Conservation (phyloP, 345 rosid species). For the thale cress (Arabidopsis thaliana) region TAIR10.1 NC_003075.7:17169501-17170000, state of each 20-base stretch:
- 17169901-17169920: neutral
- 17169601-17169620: conserved; percentile 1
- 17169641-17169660: neutral
- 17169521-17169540: too few relatives aligned
- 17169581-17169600: neutral
- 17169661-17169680: conserved; percentile 18
- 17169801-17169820: conserved; percentile 6
- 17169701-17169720: conserved; percentile 60
- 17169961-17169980: conserved; percentile 63
- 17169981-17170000: conserved; percentile 75
- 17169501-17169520: too few relatives aligned
- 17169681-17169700: conserved; percentile 59
- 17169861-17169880: conserved; percentile 56
- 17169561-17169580: too few relatives aligned
- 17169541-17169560: too few relatives aligned
- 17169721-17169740: conserved; percentile 66
- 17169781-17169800: neutral
- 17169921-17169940: neutral
- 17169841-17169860: conserved; percentile 65
- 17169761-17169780: conserved; percentile 51
- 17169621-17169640: neutral
- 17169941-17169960: neutral
- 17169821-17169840: conserved; percentile 2
- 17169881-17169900: conserved; percentile 69
- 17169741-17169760: conserved; percentile 64